Base-by-base conservation (phyloP, 345 rosid genomes). In the Populus ilicifolia region DNA sequence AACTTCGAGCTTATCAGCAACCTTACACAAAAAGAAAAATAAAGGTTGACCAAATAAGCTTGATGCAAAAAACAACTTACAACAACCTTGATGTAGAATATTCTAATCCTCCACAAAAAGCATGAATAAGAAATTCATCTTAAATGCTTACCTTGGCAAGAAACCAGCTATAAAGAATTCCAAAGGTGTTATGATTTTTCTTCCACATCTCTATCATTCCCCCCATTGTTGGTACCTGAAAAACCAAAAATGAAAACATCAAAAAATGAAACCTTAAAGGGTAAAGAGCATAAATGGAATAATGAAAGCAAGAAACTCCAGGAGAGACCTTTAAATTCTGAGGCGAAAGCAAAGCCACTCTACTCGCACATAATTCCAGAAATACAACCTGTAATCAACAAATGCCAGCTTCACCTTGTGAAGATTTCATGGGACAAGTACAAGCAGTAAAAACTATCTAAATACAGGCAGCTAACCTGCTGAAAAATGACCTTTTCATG, bases 171-270 rank as follows among this genome's bases (percentile, higher is more conserved):
- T 94, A 92, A 56, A 96, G 90, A 82, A 96, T 94, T 77, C 96
- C 97, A 67, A 96, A 94, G 74, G 84, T 78, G 76, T 94, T 96
- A 68, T 92, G 91, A 62, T 92, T 92, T 82, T 92, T 92, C 89
- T 94, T 96, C 92, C 89, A 92, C 91, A 89, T 91, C 50, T 92
- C 97, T 69, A 94, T 76, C 99, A 96, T 96, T 82, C 94, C 99
- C 56, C 89, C 85, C 84, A 88, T 27, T 35, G 96, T 91, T 52
- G 99, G 98, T 23, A 96, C 87, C 99, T 96, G 90, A 52, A 80
- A 39, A 85, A 77, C 78, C 61, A 80, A 56, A 82, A 63, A 44
- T 16, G 46, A 69, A 67, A 54, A 48, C 20, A 65, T 67, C 5
- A 80, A 63, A 71, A 71, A 62, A 72, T 65, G 68, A 29, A 65